Conservation (phyloP, 352 stramenopile genomes). For the Phytophthora fragariae region DNA sequence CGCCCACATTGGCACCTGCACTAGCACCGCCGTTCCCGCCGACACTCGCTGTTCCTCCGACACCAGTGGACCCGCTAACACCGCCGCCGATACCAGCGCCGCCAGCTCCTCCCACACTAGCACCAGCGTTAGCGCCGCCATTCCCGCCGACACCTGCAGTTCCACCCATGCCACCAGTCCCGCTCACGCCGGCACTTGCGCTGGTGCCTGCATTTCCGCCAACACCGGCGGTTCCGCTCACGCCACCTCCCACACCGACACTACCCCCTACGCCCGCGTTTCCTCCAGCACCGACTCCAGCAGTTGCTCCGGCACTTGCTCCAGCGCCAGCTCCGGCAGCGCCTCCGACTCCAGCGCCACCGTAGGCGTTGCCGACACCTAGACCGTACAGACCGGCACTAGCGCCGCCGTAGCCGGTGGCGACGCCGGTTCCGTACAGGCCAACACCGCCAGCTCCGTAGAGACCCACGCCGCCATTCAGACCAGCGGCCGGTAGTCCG, state of each 20-base stretch:
- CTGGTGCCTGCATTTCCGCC: neutral
- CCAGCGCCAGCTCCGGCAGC: neutral
- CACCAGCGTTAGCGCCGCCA: neutral
- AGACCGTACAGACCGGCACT: neutral
- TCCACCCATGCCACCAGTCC: neutral
- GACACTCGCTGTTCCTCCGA: neutral
- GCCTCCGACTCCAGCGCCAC: neutral
- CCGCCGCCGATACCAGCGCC: neutral
- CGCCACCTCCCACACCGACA: neutral
- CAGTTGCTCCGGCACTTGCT: neutral
- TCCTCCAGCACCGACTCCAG: neutral
- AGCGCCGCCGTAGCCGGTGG: neutral
- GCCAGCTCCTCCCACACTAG: neutral
- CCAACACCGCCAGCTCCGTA: neutral
- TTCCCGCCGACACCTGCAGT: neutral
- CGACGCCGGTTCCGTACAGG: neutral
- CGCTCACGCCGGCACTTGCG: neutral
- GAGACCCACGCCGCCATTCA: neutral
- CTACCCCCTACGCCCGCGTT: neutral
- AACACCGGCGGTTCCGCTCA: neutral
- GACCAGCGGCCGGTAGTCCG: neutral
- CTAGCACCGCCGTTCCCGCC: too few species aligned
- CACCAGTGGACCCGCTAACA: too few species aligned
- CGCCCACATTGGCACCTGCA: too few species aligned
- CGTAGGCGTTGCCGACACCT: constrained; percentile 1